phyloP scores from a whole-genome alignment of 805 yeast genomes.

The Priceomyces fermenticarens region DNA sequence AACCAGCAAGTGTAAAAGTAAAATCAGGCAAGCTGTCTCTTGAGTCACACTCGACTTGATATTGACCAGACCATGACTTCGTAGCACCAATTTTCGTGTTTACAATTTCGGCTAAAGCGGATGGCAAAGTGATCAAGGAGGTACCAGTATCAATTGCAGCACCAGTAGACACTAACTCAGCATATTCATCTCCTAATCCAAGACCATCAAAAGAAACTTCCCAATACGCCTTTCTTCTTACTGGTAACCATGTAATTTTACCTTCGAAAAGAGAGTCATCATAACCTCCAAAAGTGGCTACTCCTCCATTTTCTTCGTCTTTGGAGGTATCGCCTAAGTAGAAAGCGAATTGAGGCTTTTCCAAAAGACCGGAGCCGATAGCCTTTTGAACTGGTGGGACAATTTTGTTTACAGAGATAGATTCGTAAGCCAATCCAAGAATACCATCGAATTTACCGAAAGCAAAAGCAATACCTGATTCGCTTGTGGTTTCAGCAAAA shows the following conservation, averaged over 20 bases:
- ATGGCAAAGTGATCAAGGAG: slow-evolving; percentile 90
- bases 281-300: slow-evolving; percentile 93
- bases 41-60: slow-evolving; percentile 82
- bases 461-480: slow-evolving; percentile 97
- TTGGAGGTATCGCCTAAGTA: slow-evolving; percentile 77
- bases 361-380: slow-evolving; percentile 73
- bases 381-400: slow-evolving; percentile 96
- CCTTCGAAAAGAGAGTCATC: slow-evolving; percentile 77
- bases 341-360: slow-evolving; percentile 83
- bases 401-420: slow-evolving; percentile 83
- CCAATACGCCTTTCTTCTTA: slow-evolving; percentile 99
- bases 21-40: slow-evolving; percentile 87
- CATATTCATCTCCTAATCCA: slow-evolving; percentile 89
- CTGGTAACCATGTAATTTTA: slow-evolving; percentile 91
- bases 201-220: slow-evolving; percentile 92
- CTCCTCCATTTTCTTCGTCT: slow-evolving; percentile 74
- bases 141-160: slow-evolving; percentile 99
- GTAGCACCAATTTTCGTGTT: slow-evolving; percentile 96
- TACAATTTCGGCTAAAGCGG: slow-evolving; percentile 91
- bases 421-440: slow-evolving; percentile 88
- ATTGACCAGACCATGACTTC: slow-evolving; percentile 97
- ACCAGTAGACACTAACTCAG: slow-evolving; percentile 77
- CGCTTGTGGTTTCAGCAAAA: slow-evolving; percentile 95
- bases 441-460: slow-evolving; percentile 99
- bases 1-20: slow-evolving; percentile 85